phyloP scores from a whole-genome alignment of 2,329 filamentous ascomycete species.

The Exserohilum turcica region DNA sequence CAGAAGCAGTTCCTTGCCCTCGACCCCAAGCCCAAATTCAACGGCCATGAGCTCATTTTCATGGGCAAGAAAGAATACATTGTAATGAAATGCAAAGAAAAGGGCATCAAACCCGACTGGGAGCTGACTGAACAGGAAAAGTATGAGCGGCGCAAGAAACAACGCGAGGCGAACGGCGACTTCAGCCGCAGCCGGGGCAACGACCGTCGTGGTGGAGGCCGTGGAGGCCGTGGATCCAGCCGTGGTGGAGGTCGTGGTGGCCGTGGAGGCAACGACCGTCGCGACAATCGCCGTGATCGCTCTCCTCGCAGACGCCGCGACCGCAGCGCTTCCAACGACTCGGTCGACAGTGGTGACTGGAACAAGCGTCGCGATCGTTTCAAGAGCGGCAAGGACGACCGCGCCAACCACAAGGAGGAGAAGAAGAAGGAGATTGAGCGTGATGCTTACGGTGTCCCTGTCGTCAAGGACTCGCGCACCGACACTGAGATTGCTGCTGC shows the following conservation, averaged over 20 bases:
- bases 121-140: slow-evolving; percentile 41
- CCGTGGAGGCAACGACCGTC: slow-evolving; percentile 26
- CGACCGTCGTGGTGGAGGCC: slow-evolving; percentile 36
- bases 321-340: slow-evolving; percentile 25
- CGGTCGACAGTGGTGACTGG: slow-evolving; percentile 34
- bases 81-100: slow-evolving; percentile 54
- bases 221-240: slow-evolving; percentile 38
- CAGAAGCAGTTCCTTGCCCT: slow-evolving; percentile 79
- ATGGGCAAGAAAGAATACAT: slow-evolving; percentile 90
- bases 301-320: slow-evolving; percentile 31
- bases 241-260: slow-evolving; percentile 27
- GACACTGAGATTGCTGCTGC: slow-evolving; percentile 18
- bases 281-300: slow-evolving; percentile 29
- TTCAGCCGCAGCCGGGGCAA: slow-evolving; percentile 35
- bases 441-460: slow-evolving; percentile 35
- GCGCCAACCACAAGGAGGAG: slow-evolving; percentile 25
- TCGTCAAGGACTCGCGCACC: slow-evolving; percentile 30
- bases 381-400: slow-evolving; percentile 40
- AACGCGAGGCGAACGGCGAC: slow-evolving; percentile 33
- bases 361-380: slow-evolving; percentile 41
- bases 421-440: slow-evolving; percentile 31
- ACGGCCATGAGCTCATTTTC: slow-evolving; percentile 77
- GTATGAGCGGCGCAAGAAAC: slow-evolving; percentile 16
- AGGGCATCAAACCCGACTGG: slow-evolving; percentile 52
- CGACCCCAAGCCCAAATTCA: slow-evolving; percentile 82